Conservation (phyloP, 1,284 basidiomycete genomes). For the Taiwanofungus camphoratus region DNA sequence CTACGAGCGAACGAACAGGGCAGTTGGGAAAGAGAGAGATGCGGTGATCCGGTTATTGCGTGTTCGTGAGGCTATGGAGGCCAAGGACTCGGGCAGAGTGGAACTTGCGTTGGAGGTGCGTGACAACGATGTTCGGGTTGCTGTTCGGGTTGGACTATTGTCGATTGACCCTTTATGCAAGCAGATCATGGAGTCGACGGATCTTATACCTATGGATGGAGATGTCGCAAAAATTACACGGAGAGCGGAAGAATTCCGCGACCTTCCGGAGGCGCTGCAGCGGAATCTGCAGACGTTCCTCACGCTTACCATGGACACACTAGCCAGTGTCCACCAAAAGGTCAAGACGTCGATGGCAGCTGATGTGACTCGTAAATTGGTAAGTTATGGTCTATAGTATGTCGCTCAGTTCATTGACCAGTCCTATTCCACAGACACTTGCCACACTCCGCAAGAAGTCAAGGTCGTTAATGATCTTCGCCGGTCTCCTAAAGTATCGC, state of each 20-base stretch:
- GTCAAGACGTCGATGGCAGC: constrained; percentile 70
- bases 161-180: constrained; percentile 3
- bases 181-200: constrained; percentile 85
- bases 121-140: constrained; percentile 11
- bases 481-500: constrained; percentile 81
- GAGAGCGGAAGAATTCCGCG: constrained; percentile 87
- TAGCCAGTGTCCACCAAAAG: constrained; percentile 75
- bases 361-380: constrained; percentile 71
- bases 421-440: constrained; percentile 44
- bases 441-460: constrained; percentile 64
- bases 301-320: constrained; percentile 90
- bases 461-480: constrained; percentile 81
- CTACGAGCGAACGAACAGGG: constrained; percentile 79
- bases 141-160: neutral
- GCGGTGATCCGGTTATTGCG: constrained; percentile 75
- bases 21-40: constrained; percentile 72
- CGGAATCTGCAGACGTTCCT: constrained; percentile 88
- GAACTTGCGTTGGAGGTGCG: constrained; percentile 80
- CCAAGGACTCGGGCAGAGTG: constrained; percentile 67
- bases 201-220: constrained; percentile 82
- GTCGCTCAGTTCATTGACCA: constrained; percentile 9
- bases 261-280: constrained; percentile 82
- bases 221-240: constrained; percentile 85
- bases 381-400: constrained; percentile 31
- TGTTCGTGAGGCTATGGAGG: constrained; percentile 78